Percentiles rank a stretch among this genome's conserved stretches.
Conservation (phyloP, 2,329 filamentous ascomycete genomes). For the Moelleriella libera region DNA sequence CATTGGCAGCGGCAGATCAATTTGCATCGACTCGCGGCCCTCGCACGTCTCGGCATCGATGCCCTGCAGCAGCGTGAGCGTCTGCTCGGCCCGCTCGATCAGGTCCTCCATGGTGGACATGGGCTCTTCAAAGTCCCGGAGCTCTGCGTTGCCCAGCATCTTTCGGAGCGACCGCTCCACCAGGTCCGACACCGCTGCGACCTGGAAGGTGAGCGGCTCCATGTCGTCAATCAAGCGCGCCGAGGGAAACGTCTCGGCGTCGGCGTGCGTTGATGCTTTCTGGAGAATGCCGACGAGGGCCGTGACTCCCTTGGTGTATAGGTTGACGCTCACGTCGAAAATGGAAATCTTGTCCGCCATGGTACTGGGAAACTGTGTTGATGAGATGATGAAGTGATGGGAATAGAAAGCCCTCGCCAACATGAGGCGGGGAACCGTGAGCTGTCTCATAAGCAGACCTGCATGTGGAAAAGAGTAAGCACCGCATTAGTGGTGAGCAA, state of each 20-base stretch:
- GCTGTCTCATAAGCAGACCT: too few relatives aligned
- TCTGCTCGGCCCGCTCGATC: constrained; percentile 13
- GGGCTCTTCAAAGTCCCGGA: constrained; percentile 9
- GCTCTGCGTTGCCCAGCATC: constrained; percentile 6
- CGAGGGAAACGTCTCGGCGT: constrained; percentile 10
- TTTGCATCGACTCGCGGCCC: constrained; percentile 9
- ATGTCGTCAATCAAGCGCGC: constrained; percentile 18
- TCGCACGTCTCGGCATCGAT: constrained; percentile 12
- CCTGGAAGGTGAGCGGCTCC: constrained; percentile 19
- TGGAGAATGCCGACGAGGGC: constrained; percentile 14
- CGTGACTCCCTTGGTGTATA: constrained; percentile 11
- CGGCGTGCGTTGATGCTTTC: constrained; percentile 15
- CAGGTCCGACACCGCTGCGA: constrained; percentile 15
- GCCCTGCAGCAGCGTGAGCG: constrained; percentile 13
- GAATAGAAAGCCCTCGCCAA: too few relatives aligned
- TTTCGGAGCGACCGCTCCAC: constrained; percentile 10
- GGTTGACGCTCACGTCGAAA: constrained; percentile 14
- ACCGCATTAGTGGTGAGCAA: too few relatives aligned
- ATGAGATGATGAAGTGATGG: too few relatives aligned
- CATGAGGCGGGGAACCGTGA: too few relatives aligned
- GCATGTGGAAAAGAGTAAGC: too few relatives aligned
- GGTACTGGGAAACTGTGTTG: neutral
- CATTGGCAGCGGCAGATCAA: constrained; percentile 12
- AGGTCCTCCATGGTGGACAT: constrained; percentile 19
- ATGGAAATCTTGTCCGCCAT: constrained; percentile 15